phyloP scores from a whole-genome alignment of 164 flowering plant species.

The Amborella trichopoda region DNA sequence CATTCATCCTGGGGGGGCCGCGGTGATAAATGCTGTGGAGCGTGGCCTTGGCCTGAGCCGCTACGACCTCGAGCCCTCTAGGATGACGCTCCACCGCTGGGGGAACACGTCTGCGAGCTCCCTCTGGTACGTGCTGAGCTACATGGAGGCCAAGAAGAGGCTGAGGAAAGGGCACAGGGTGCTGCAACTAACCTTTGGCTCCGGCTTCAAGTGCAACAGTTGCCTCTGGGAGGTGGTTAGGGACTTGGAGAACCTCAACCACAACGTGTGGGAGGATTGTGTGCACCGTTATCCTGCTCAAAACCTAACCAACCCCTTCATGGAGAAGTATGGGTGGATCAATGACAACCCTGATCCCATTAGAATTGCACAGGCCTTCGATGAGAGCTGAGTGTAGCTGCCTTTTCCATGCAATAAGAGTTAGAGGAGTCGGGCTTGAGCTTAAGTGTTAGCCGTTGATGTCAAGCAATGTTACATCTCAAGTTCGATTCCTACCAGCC shows the following conservation, averaged over 20 bases:
- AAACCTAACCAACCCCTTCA: constrained; percentile 33
- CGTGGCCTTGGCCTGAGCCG: constrained; percentile 27
- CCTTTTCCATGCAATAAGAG: no score
- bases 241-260: constrained; percentile 33
- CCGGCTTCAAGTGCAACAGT: constrained; percentile 71
- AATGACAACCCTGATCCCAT: no score
- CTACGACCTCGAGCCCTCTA: constrained; percentile 49
- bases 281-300: constrained; percentile 36
- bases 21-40: constrained; percentile 42
- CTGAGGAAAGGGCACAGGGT: constrained; percentile 39
- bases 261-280: constrained; percentile 51
- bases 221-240: constrained; percentile 53
- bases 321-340: constrained; percentile 33
- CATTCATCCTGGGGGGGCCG: constrained; percentile 36
- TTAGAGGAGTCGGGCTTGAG: no score
- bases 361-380: no score
- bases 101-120: constrained; percentile 68
- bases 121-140: constrained; percentile 60
- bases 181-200: constrained; percentile 56
- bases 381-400: no score
- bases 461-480: no score
- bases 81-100: constrained; percentile 59
- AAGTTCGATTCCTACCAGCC: no score
- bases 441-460: no score
- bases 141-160: constrained; percentile 66